Conservation (phyloP, 208 protist species). For the Trypanosoma vivax region DNA sequence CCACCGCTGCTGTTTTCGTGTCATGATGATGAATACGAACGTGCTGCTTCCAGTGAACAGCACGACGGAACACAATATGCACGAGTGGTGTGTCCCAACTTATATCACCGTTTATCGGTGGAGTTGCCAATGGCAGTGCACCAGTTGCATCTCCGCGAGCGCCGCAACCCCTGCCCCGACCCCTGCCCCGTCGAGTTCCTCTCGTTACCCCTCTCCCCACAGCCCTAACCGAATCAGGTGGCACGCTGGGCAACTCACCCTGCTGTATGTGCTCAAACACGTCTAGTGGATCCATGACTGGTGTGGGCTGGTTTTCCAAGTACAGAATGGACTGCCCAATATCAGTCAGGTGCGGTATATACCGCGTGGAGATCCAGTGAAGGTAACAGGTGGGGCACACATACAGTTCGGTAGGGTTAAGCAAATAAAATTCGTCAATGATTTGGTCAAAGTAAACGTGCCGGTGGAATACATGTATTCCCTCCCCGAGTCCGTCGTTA, state of each 20-base stretch:
- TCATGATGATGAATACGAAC: constrained; percentile 48
- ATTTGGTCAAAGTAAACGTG: constrained; percentile 86
- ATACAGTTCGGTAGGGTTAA: constrained; percentile 72
- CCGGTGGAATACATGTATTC: constrained; percentile 41
- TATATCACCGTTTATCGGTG: not conserved
- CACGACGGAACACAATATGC: constrained; percentile 64
- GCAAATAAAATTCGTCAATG: constrained; percentile 76
- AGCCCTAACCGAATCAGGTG: not conserved
- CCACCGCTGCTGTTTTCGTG: constrained; percentile 22
- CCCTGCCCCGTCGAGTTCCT: not conserved
- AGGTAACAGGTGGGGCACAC: constrained; percentile 78
- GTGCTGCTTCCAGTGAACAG: constrained; percentile 48
- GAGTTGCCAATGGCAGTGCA: constrained; percentile 4
- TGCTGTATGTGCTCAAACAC: constrained; percentile 55
- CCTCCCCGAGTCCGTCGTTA: constrained; percentile 5
- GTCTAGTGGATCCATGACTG: constrained; percentile 71
- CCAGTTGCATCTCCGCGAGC: not conserved
- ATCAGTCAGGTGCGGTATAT: constrained; percentile 24
- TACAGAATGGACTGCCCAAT: constrained; percentile 21
- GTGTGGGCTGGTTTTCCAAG: constrained; percentile 21
- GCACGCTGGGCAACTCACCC: not conserved
- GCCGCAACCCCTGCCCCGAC: not conserved
- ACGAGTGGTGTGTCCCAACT: constrained; percentile 36
- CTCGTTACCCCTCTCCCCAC: not conserved
- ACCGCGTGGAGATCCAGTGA: constrained; percentile 64